Evolutionary conservation across 176 grass and related monocot genomes (phyloP), one percentile per base, ranked within the genome.

Genomic region (Urochloa ruziziensis): DNA sequence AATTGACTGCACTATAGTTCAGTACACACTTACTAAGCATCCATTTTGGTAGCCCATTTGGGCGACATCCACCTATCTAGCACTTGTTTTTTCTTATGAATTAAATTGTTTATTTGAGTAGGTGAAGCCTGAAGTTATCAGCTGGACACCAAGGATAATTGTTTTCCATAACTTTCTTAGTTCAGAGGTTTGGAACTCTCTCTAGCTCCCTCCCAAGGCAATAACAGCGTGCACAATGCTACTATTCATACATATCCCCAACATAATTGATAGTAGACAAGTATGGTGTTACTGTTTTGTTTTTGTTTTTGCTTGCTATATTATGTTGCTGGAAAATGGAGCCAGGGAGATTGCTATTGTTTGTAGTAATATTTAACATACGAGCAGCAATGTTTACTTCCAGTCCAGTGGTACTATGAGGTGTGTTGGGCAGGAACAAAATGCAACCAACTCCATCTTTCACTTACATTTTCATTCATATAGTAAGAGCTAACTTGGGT

Each of bases 131-230:
- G 85, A 88, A 86, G 73, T 93, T 58, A 83, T 93, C 74, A 93
- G 74, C 74, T 93, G 91, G 91, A 70, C n/a, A 18, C 91, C 88
- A 70, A 85, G 82, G 44, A 88, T 93, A 82, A 88, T 90, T 93
- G 51, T 90, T 82, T 93, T 90, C 62, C 88, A 90, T 51, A 93
- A 93, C 75, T 90, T 93, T 77, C 86, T 93, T 75, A 93, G 88
- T 85, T 88, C 81, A 65, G 91, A 93, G 88, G 88, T 93, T 70
- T 1, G 60, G 4, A 8, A 8, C 49, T 72, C 62, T 60, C 29
- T 39, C 7, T 76, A 69, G 5, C 30, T n/a, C n/a, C n/a, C n/a
- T n/a, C n/a, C n/a, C 2, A 2, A 75, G 29, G 16, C 52, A 40
- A 3, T 25, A 82, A 51, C 5, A 47, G 4, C 35, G 60, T 13